phyloP scores from a whole-genome alignment of 116 monocot species.

The Zostera marina region DNA sequence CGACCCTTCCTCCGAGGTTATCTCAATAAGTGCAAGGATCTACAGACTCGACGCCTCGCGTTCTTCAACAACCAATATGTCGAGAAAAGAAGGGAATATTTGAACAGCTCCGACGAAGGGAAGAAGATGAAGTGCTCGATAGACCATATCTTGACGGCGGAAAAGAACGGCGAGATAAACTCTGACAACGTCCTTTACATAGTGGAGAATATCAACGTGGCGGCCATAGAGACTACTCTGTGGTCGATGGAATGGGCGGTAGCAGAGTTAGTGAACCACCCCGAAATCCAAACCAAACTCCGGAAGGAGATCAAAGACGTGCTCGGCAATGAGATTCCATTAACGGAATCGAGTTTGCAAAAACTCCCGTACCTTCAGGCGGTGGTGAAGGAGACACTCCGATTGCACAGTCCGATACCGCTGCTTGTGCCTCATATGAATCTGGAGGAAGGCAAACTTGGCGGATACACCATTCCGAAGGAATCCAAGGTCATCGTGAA shows the following conservation, averaged over 20 bases:
- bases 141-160: conserved; percentile 41
- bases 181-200: conserved; percentile 64
- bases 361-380: conserved; percentile 67
- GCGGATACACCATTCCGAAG: conserved; percentile 39
- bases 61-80: conserved; percentile 59
- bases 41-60: conserved; percentile 30
- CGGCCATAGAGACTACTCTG: conserved; percentile 71
- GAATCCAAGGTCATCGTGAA: conserved; percentile 82
- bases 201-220: conserved; percentile 53
- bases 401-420: conserved; percentile 54
- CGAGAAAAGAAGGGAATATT: conserved; percentile 17
- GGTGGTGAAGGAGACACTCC: conserved; percentile 63
- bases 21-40: conserved; percentile 46
- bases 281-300: conserved; percentile 35
- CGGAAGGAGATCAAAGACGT: conserved; percentile 27
- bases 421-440: conserved; percentile 85
- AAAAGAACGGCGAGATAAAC: conserved; percentile 56
- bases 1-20: conserved; percentile 53
- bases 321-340: conserved; percentile 13
- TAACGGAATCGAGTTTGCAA: conserved; percentile 15
- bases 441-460: conserved; percentile 55
- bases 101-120: neutral
- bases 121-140: conserved; percentile 36
- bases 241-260: conserved; percentile 89
- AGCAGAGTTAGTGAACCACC: conserved; percentile 79